Percentiles rank a stretch among this genome's conserved stretches.
These are phyloP conservation scores for Hortaea werneckii DNA, from an alignment of 2,329 filamentous ascomycete species.

Conservation along the genomic window DNA sequence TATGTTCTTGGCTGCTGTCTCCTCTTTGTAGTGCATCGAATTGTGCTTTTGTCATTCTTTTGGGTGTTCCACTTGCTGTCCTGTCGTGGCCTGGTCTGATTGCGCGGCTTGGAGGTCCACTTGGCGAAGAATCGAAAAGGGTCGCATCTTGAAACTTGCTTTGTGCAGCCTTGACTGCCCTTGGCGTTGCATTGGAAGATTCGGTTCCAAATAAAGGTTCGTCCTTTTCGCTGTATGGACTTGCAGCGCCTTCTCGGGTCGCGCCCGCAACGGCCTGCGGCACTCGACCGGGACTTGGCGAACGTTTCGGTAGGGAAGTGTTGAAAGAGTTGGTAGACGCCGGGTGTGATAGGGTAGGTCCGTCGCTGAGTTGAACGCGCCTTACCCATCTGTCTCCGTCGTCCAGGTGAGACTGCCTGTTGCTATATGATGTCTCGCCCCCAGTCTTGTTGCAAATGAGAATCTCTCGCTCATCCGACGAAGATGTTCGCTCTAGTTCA, in stretches of 20 bases:
- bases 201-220: constrained; percentile 11
- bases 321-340: constrained; percentile 4
- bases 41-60: constrained; percentile 82
- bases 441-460: constrained; percentile 10
- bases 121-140: constrained; percentile 24
- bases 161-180: constrained; percentile 7
- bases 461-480: constrained; percentile 10
- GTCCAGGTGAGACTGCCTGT: constrained; percentile 17
- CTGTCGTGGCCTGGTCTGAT: constrained; percentile 16
- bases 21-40: constrained; percentile 71
- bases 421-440: constrained; percentile 10
- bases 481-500: constrained; percentile 12
- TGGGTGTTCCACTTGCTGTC: constrained; percentile 29
- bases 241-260: constrained; percentile 11
- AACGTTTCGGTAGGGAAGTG: neutral
- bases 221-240: constrained; percentile 15
- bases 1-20: constrained; percentile 30
- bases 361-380: constrained; percentile 13
- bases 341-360: neutral
- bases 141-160: constrained; percentile 11
- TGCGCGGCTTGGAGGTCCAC: constrained; percentile 23
- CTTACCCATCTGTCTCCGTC: constrained; percentile 19
- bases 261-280: constrained; percentile 7
- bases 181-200: constrained; percentile 16
- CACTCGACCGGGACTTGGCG: neutral